Evolutionary conservation across 1,284 basidiomycete genomes (phyloP).

Genomic region (Ustilago esculenta): DNA sequence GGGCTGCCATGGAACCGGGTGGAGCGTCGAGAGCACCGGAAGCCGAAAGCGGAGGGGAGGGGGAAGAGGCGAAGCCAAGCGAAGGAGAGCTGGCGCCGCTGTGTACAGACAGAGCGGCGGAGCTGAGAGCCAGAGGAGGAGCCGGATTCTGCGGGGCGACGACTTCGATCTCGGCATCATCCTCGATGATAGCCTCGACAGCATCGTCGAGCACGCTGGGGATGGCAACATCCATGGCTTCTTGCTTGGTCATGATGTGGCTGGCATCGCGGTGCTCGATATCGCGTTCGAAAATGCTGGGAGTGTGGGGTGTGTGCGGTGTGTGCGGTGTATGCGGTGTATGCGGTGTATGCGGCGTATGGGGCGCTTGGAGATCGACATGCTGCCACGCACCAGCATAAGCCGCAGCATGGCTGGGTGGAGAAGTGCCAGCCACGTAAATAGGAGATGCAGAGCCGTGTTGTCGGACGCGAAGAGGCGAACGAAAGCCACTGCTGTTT

Average conservation of each 20-base stretch:
- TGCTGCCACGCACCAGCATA: conserved; percentile 10
- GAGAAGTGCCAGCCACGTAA: conserved; percentile 23
- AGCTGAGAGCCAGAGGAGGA: conserved; percentile 49
- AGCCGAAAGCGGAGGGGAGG: conserved; percentile 47
- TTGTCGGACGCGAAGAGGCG: conserved; percentile 23
- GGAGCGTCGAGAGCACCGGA: conserved; percentile 49
- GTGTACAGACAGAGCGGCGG: conserved; percentile 52
- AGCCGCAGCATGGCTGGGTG: conserved; percentile 2
- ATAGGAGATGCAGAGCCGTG: conserved; percentile 32
- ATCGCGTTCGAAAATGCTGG: conserved; percentile 64
- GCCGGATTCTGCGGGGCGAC: conserved; percentile 55
- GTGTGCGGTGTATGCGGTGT: conserved; percentile 20
- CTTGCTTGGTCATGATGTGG: conserved; percentile 57
- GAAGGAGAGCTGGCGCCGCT: conserved; percentile 44
- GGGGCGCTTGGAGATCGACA: conserved; percentile 8
- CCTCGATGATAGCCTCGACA: conserved; percentile 61
- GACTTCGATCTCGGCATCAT: conserved; percentile 59
- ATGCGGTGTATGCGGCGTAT: conserved; percentile 18
- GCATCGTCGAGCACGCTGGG: conserved; percentile 64
- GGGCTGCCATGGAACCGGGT: conserved; percentile 57
- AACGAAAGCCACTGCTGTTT: conserved; percentile 26
- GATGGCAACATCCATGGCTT: conserved; percentile 63
- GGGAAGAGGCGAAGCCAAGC: conserved; percentile 34
- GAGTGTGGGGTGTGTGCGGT: conserved; percentile 22
- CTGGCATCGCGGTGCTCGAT: conserved; percentile 61